These are phyloP conservation scores for Phanerodontia chrysosporium DNA, from an alignment of 768 basidiomycete genomes.

Conservation along the genomic window DNA sequence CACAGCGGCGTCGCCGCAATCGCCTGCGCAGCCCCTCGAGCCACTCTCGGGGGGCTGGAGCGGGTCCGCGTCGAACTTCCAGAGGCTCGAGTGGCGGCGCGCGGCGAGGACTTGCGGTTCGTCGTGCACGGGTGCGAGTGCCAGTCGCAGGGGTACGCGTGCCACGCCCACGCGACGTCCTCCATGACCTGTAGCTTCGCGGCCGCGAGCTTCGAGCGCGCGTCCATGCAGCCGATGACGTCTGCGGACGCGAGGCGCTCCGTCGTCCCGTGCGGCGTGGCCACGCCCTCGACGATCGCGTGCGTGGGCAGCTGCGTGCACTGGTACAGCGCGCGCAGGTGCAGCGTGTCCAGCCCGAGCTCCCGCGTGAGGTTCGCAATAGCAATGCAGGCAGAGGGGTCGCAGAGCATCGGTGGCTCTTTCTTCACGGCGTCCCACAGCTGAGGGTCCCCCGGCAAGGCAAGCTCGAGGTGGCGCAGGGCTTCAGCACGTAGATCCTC, in stretches of 20 bases:
- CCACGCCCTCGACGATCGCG: not conserved
- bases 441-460: not conserved
- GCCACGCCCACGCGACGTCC: not conserved
- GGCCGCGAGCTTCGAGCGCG: not conserved
- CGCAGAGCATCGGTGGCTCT: not conserved
- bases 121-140: not conserved
- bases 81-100: not conserved
- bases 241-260: not conserved
- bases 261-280: not conserved
- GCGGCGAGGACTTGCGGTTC: not conserved
- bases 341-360: not conserved
- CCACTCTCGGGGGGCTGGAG: not conserved
- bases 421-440: not conserved
- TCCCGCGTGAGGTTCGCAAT: constrained; percentile 2
- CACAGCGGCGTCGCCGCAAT: not conserved
- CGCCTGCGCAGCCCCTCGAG: not conserved
- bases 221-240: not conserved
- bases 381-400: not conserved
- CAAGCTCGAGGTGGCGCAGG: not conserved
- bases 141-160: not conserved
- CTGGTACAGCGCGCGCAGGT: constrained; percentile 4
- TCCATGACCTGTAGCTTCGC: not conserved
- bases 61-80: not conserved
- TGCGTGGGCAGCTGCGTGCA: not conserved
- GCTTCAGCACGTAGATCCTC: not conserved